phyloP scores from a whole-genome alignment of 192 early-diverging fungal species.

The Ambispora gerdemannii region DNA sequence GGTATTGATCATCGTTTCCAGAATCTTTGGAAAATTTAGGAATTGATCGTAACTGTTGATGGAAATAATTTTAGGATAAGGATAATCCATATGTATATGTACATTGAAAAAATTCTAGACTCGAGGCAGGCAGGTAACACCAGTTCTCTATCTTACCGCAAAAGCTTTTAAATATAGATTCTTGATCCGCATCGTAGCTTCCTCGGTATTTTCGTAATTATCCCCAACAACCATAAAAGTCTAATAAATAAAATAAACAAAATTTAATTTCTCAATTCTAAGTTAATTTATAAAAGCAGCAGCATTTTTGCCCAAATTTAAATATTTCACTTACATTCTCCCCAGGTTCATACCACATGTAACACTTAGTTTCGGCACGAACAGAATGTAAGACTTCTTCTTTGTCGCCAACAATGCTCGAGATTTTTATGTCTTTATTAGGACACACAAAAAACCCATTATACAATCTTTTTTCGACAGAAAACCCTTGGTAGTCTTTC shows the following conservation, averaged over 20 bases:
- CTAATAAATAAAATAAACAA: constrained; percentile 10
- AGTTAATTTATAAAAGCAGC: not conserved
- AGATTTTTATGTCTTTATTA: constrained; percentile 29
- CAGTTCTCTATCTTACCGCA: no score
- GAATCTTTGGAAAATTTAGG: not conserved
- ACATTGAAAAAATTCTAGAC: no score
- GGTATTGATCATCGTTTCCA: not conserved
- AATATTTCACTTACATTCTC: constrained; percentile 25
- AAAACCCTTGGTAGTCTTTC: constrained; percentile 31
- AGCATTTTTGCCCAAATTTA: no score
- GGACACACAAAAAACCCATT: constrained; percentile 34
- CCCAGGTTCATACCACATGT: constrained; percentile 35
- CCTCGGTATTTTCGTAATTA: constrained; percentile 11
- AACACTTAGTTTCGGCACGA: constrained; percentile 39
- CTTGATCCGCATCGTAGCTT: constrained; percentile 36
- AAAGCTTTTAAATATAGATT: constrained; percentile 39
- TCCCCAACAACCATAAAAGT: constrained; percentile 25
- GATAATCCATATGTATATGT: no score
- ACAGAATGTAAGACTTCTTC: constrained; percentile 35
- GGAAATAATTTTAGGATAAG: not conserved
- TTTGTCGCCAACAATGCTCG: constrained; percentile 35
- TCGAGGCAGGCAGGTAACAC: no score
- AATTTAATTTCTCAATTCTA: not conserved
- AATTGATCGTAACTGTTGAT: not conserved
- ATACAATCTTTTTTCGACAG: constrained; percentile 19